Evolutionary conservation across 2,329 filamentous ascomycete genomes (phyloP).

Genomic region (Nannizzia gypsea): DNA sequence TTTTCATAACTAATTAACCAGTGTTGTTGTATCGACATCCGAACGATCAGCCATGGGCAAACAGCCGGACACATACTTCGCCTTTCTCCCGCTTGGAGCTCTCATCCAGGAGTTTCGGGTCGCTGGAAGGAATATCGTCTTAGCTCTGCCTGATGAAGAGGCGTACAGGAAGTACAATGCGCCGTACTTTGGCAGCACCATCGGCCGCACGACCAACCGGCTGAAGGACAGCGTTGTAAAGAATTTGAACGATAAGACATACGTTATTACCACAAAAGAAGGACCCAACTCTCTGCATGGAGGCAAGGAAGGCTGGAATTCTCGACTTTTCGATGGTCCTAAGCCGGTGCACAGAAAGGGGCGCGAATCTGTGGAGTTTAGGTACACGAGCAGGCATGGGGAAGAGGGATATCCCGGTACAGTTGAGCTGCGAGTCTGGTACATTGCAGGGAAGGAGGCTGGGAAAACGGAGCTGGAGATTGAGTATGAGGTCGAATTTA

Average conservation of each 20-base stretch:
- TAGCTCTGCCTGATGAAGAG: slow-evolving; percentile 64
- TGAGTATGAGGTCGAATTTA: slow-evolving; percentile 79
- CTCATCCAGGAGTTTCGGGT: slow-evolving; percentile 60
- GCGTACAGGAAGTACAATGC: slow-evolving; percentile 64
- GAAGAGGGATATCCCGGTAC: slow-evolving; percentile 87
- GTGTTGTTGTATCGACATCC: too few species aligned
- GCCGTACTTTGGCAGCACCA: slow-evolving; percentile 84
- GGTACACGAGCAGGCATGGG: slow-evolving; percentile 58
- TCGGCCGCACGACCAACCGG: slow-evolving; percentile 74
- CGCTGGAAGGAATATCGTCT: slow-evolving; percentile 72
- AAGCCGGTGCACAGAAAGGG: slow-evolving; percentile 44
- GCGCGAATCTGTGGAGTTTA: slow-evolving; percentile 56
- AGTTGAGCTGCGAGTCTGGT: slow-evolving; percentile 64
- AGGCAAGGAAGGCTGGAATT: slow-evolving; percentile 66
- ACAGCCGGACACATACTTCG: slow-evolving; percentile 28
- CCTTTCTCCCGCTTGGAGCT: slow-evolving; percentile 35
- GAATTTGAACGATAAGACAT: slow-evolving; percentile 58
- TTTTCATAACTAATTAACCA: too few species aligned
- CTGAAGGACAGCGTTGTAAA: slow-evolving; percentile 60
- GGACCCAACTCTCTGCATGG: slow-evolving; percentile 65
- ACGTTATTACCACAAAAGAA: slow-evolving; percentile 63
- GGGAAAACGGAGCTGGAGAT: slow-evolving; percentile 64
- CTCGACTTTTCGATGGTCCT: slow-evolving; percentile 64
- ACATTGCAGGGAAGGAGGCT: slow-evolving; percentile 60
- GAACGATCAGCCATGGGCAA: slow-evolving; percentile 7